Evolutionary conservation across 495 filamentous ascomycete species (phyloP), one percentile per base, ranked within the genome.

Genomic region (Gamarada debralockiae): DNA sequence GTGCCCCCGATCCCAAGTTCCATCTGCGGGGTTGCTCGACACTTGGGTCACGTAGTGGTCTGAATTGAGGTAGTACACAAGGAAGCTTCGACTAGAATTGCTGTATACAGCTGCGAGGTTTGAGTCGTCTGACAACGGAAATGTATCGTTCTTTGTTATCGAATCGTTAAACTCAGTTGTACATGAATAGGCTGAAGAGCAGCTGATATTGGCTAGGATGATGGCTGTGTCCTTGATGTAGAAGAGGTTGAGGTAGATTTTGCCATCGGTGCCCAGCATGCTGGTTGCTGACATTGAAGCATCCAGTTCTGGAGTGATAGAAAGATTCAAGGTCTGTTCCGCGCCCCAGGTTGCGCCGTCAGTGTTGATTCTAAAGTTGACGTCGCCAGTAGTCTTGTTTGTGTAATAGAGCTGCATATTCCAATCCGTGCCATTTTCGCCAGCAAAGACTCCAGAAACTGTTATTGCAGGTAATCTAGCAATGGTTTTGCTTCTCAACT

Each of bases 121-220:
- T n/a, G n/a, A n/a, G n/a, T n/a, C n/a, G n/a, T n/a, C n/a, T n/a
- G n/a, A n/a, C n/a, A n/a, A n/a, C n/a, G n/a, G n/a, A n/a, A n/a
- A n/a, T n/a, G n/a, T n/a, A n/a, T n/a, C n/a, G n/a, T n/a, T n/a
- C n/a, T n/a, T n/a, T n/a, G n/a, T n/a, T n/a, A n/a, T n/a, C n/a
- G n/a, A n/a, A n/a, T n/a, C n/a, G n/a, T n/a, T n/a, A n/a, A n/a
- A n/a, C n/a, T n/a, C n/a, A n/a, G n/a, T n/a, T n/a, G n/a, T n/a
- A n/a, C n/a, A n/a, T n/a, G n/a, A n/a, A n/a, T n/a, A n/a, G n/a
- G n/a, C n/a, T n/a, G 25, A 36, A 12, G 25, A 27, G 21, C 50
- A 52, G 6, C 38, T 33, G 15, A 52, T 34, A 29, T 48, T 48
- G 5, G 25, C 45, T 6, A 48, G 25, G n/a, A 48, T 22, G 27